These are phyloP conservation scores for Striga hermonthica DNA, from an alignment of 305 asterid species.

Conservation along the genomic window DNA sequence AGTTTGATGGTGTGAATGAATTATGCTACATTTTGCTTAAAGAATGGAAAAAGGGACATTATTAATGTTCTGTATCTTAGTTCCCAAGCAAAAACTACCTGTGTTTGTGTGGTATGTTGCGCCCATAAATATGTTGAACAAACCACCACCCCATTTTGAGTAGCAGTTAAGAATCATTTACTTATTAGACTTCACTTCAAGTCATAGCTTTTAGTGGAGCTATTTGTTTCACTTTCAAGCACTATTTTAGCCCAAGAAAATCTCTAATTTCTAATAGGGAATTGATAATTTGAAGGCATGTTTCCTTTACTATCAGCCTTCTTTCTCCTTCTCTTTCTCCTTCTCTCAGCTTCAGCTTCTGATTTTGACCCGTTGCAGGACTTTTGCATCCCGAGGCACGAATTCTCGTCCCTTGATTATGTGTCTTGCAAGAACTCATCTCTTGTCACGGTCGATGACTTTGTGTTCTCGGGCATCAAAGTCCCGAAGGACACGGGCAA, in stretches of 20 bases:
- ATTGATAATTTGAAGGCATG: too few relatives aligned
- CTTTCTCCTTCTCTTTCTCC: conserved; percentile 36
- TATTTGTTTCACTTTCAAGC: conserved; percentile 21
- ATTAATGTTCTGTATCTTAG: too few relatives aligned
- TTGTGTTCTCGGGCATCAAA: conserved; percentile 53
- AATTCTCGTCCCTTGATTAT: conserved; percentile 41
- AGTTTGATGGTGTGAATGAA: too few relatives aligned
- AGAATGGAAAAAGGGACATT: too few relatives aligned
- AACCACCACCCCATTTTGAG: conserved; percentile 22
- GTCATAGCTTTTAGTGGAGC: too few relatives aligned
- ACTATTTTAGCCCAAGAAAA: conserved; percentile 23
- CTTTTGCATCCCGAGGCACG: conserved; percentile 66
- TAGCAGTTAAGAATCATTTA: conserved; percentile 29
- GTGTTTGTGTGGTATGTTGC: too few relatives aligned
- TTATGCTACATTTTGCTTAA: too few relatives aligned
- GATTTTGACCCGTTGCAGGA: conserved; percentile 70
- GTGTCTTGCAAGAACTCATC: conserved; percentile 72
- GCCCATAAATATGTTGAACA: conserved; percentile 15
- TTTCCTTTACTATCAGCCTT: conserved; percentile 25
- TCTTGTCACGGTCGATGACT: conserved; percentile 57
- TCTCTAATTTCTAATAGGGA: conserved; percentile 11
- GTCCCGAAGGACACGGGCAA: conserved; percentile 37
- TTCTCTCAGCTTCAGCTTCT: conserved; percentile 39
- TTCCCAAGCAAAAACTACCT: too few relatives aligned
- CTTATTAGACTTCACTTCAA: conserved; percentile 2